Conservation (phyloP, 148 eudicot genomes). For the Rheum nobile region DNA sequence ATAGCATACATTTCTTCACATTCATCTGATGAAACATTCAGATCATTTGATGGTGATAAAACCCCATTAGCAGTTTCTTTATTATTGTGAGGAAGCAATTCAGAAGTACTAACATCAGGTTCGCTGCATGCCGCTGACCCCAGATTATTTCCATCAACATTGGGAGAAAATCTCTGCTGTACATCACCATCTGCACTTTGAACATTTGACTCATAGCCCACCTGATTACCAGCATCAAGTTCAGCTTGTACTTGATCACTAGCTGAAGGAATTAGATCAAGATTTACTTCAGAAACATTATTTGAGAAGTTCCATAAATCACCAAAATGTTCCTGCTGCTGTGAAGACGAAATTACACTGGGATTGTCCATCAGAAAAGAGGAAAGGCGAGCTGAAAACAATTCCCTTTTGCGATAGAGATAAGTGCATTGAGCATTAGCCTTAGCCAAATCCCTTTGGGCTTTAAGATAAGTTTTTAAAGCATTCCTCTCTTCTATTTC, state of each 20-base stretch:
- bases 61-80: conserved; percentile 20
- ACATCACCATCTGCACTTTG: conserved; percentile 27
- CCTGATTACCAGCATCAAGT: conserved; percentile 22
- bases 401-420: conserved; percentile 52
- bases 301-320: conserved; percentile 20
- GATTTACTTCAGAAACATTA: conserved; percentile 23
- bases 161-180: conserved; percentile 21
- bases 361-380: conserved; percentile 40
- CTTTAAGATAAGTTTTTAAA: conserved; percentile 47
- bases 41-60: conserved; percentile 30
- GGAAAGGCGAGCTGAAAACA: conserved; percentile 37
- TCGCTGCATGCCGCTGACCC: conserved; percentile 44
- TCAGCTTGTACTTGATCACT: conserved; percentile 23
- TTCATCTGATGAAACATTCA: conserved; percentile 32
- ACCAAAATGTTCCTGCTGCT: conserved; percentile 21
- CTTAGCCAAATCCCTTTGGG: conserved; percentile 56
- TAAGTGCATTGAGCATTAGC: conserved; percentile 61
- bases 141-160: conserved; percentile 25
- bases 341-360: conserved; percentile 26
- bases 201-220: conserved; percentile 23
- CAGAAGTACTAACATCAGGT: conserved; percentile 50
- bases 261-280: conserved; percentile 27
- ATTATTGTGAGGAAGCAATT: conserved; percentile 22
- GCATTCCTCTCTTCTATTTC: conserved; percentile 72
- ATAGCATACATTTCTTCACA: conserved; percentile 24